Evolutionary conservation across 2,329 filamentous ascomycete genomes (phyloP).

Genomic region (Fusarium foetens): DNA sequence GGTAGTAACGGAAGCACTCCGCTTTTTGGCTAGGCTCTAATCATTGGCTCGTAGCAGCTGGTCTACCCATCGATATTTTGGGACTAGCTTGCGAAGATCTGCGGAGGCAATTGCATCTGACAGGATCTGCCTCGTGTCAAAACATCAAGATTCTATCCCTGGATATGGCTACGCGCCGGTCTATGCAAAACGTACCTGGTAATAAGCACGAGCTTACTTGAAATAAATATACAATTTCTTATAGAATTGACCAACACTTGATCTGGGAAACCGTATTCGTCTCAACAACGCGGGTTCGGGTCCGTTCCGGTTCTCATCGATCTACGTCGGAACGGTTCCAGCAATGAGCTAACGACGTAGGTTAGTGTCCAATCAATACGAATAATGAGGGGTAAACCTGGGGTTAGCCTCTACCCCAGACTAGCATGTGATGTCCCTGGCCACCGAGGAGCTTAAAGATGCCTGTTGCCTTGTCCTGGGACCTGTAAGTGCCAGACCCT

Average conservation of each 20-base stretch:
- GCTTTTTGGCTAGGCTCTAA: background rate
- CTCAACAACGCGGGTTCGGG: background rate
- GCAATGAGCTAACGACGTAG: background rate
- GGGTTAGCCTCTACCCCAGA: background rate
- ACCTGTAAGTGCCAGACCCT: no score
- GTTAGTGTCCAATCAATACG: background rate
- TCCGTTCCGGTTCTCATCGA: background rate
- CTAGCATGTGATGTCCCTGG: background rate
- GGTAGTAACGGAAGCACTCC: background rate
- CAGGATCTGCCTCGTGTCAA: background rate
- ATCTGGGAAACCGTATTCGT: fast-evolving
- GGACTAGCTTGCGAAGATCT: background rate
- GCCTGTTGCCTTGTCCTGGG: background rate
- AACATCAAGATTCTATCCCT: background rate
- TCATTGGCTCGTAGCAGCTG: background rate
- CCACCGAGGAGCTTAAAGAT: background rate
- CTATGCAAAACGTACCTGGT: no score
- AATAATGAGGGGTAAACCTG: background rate
- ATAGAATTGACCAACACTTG: no score
- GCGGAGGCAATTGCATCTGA: background rate
- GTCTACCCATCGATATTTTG: background rate
- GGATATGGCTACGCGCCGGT: no score
- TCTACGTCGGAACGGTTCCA: background rate
- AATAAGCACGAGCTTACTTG: no score
- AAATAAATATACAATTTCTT: no score